These are phyloP conservation scores for Murraya paniculata DNA, from an alignment of 345 rosid genomes.

Conservation along the genomic window DNA sequence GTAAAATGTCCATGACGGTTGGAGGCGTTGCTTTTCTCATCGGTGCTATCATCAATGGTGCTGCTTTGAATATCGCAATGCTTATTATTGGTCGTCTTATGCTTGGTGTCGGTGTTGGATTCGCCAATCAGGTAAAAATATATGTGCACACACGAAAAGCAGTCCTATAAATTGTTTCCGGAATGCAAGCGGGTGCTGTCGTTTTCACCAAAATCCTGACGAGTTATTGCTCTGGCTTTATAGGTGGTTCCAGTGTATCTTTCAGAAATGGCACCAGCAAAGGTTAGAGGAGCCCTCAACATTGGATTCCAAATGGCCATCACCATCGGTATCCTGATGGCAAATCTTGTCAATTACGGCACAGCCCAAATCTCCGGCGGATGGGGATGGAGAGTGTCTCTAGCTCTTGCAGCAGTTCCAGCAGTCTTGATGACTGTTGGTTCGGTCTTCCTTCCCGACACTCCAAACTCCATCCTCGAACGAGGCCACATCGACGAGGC, in stretches of 20 bases:
- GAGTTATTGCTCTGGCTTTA: neutral
- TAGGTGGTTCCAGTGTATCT: constrained; percentile 75
- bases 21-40: constrained; percentile 60
- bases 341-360: constrained; percentile 63
- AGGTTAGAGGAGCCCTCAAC: constrained; percentile 73
- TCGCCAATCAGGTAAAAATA: constrained; percentile 66
- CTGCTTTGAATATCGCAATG: constrained; percentile 48
- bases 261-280: constrained; percentile 82
- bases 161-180: no score
- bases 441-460: constrained; percentile 64
- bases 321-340: constrained; percentile 64
- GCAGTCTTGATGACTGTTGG: constrained; percentile 63
- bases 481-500: constrained; percentile 64
- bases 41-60: constrained; percentile 63
- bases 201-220: neutral
- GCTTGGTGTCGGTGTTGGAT: constrained; percentile 84
- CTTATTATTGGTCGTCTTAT: constrained; percentile 65
- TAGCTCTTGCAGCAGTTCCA: constrained; percentile 69
- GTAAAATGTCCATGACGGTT: constrained; percentile 60
- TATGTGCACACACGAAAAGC: neutral
- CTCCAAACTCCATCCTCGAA: constrained; percentile 74
- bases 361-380: constrained; percentile 49
- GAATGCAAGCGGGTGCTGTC: neutral
- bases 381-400: constrained; percentile 75
- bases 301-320: constrained; percentile 78